phyloP scores from a whole-genome alignment of 2,329 filamentous ascomycete genomes.

The Trichoderma guizhouense region DNA sequence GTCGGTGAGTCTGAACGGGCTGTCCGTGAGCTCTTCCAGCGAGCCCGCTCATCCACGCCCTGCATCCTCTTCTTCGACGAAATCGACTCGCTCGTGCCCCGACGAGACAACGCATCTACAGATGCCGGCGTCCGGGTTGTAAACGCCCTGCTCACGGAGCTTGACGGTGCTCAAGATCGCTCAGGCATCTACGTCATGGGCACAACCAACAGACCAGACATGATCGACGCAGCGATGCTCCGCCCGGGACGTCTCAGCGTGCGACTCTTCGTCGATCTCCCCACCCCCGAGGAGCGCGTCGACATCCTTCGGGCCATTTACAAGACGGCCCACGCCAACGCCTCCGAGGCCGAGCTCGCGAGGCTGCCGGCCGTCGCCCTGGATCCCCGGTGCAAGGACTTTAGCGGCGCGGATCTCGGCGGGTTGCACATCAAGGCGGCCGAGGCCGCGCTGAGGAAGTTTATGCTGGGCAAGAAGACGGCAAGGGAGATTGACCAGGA shows the following conservation, averaged over 20 bases:
- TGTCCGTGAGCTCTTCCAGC: conserved; percentile 85
- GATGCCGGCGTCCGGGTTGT: conserved; percentile 88
- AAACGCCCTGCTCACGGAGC: conserved; percentile 89
- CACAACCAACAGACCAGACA: conserved; percentile 91
- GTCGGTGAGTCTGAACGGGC: conserved; percentile 94
- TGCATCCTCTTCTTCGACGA: conserved; percentile 99
- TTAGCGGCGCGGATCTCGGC: conserved; percentile 66
- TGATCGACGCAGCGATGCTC: conserved; percentile 94
- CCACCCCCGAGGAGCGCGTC: conserved; percentile 71
- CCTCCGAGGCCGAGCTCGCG: conserved; percentile 45
- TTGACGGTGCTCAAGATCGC: conserved; percentile 79
- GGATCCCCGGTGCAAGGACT: conserved; percentile 66
- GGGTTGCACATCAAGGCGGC: conserved; percentile 47
- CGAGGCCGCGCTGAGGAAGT: conserved; percentile 45
- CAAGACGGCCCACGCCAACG: conserved; percentile 39
- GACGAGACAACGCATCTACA: conserved; percentile 71
- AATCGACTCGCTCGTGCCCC: conserved; percentile 86
- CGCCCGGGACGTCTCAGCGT: conserved; percentile 86
- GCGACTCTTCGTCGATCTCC: conserved; percentile 84
- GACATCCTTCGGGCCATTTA: conserved; percentile 76
- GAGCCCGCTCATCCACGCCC: conserved; percentile 79
- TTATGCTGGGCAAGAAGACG: conserved; percentile 30
- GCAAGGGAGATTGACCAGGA: conserved; percentile 30
- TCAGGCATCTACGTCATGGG: conserved; percentile 91
- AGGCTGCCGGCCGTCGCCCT: conserved; percentile 63